Base-by-base conservation (phyloP, 208 protist genomes). In the Wallacemonas sp. region DNA sequence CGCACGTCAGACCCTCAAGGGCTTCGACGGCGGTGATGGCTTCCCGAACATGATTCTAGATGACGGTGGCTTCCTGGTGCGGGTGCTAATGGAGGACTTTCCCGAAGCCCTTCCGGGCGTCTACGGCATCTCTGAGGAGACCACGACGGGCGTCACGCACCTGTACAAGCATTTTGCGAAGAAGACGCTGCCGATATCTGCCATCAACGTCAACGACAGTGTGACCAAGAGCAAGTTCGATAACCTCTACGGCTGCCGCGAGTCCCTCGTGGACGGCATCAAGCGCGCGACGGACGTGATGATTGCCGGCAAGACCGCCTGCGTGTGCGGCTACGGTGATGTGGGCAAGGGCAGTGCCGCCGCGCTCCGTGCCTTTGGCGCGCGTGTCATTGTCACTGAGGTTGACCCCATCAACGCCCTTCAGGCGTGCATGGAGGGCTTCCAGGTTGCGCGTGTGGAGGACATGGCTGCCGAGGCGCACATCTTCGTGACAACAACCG, bases 161-260 rank as follows among this genome's bases (percentile, higher is more conserved):
- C 87, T 99, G 36, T 97, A 99, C 86, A 91, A 98, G 84, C 98
- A 98, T 83, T 79, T 93, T 17, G 79, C 97, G 68, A 79, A 86
- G 42, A 95, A 94, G 58, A 87, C 87, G 59, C 93, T 99, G 5
- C 87, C 98, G 65, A 97, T 99, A 78, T 97, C 98, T 54, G 97
- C 98, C 76, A 99, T 99, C 87, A 99, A 99, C 89, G 99, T 99
- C 41, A 99, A 99, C 91, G 98, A 99, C 88, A 98, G 92, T 68
- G 98, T 99, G 34, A 99, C 99, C 62, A 99, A 99, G 92, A 98
- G 92, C 76, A 99, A 99, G 90, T 99, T 99, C 74, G 99, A 99
- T 87, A 99, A 99, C 93, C 73, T 99, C 33, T 99, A 99, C 87
- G 97, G 98, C 79, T 99, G 97, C 87, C 91, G 98, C 68, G 96